phyloP scores from a whole-genome alignment of 352 stramenopile genomes.

The Plasmopara halstedii region DNA sequence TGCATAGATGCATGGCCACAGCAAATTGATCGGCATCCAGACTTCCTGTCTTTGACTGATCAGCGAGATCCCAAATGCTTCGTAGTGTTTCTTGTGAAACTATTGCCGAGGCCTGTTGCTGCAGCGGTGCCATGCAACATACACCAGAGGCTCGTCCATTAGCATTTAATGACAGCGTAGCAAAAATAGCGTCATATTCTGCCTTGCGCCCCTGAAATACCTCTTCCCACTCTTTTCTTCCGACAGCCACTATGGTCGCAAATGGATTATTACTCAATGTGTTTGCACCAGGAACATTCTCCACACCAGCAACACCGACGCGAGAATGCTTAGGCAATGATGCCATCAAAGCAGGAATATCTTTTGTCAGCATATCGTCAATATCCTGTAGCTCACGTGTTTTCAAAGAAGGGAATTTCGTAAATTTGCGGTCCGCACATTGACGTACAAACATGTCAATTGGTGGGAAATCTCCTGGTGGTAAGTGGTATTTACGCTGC shows the following conservation, averaged over 20 bases:
- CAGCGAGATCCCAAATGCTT: slow-evolving; percentile 85
- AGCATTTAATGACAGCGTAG: slow-evolving; percentile 47
- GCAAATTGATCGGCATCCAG: slow-evolving; percentile 89
- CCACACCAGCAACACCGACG: slow-evolving; percentile 7
- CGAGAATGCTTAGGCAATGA: slow-evolving; percentile 48
- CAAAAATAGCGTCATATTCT: slow-evolving; percentile 83
- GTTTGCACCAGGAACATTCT: not conserved
- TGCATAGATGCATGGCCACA: slow-evolving; percentile 85
- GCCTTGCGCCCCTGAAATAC: slow-evolving; percentile 42
- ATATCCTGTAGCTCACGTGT: slow-evolving; percentile 95
- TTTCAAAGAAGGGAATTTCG: slow-evolving; percentile 90
- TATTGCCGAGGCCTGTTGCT: slow-evolving; percentile 35
- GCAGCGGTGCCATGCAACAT: slow-evolving; percentile 73
- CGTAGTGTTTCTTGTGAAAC: slow-evolving; percentile 70
- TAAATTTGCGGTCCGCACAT: slow-evolving; percentile 83
- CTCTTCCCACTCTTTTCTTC: slow-evolving; percentile 55
- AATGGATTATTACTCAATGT: slow-evolving; percentile 21
- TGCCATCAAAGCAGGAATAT: slow-evolving; percentile 93
- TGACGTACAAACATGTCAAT: slow-evolving; percentile 83
- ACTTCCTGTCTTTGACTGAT: slow-evolving; percentile 84
- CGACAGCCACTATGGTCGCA: slow-evolving; percentile 27
- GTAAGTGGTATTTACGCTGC: slow-evolving; percentile 95
- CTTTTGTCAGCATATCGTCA: slow-evolving; percentile 95
- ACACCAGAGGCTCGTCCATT: slow-evolving; percentile 49
- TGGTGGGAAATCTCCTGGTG: slow-evolving; percentile 91